A percentile compares a stretch with the other conserved stretches of the same genome.
Conservation (phyloP, 129 eudicot species). For the Lactuca sativa region DNA sequence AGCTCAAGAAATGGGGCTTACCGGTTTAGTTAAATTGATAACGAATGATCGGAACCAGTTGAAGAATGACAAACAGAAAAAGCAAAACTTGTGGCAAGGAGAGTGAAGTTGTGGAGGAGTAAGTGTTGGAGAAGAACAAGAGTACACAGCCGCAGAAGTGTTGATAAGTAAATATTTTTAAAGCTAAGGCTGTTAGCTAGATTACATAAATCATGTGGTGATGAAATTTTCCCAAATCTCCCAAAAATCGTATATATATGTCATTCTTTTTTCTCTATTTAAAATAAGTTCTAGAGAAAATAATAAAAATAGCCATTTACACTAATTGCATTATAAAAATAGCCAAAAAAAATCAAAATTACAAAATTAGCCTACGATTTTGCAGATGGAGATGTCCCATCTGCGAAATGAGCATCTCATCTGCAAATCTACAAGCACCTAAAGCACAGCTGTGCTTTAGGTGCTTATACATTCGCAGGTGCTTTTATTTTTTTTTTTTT, state of each 20-base stretch:
- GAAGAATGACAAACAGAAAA: neutral
- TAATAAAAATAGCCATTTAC: too few relatives aligned
- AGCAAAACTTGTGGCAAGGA: slow-evolving; percentile 6
- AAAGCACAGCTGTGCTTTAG: too few relatives aligned
- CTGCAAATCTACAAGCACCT: too few relatives aligned
- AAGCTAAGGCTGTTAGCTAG: slow-evolving; percentile 30
- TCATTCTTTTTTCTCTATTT: neutral
- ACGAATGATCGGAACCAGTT: slow-evolving; percentile 14
- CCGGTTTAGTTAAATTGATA: slow-evolving; percentile 29
- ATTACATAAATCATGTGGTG: slow-evolving; percentile 31
- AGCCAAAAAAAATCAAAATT: too few relatives aligned
- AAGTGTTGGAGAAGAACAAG: slow-evolving; percentile 14
- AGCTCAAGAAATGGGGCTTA: slow-evolving; percentile 24
- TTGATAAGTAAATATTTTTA: slow-evolving; percentile 24
- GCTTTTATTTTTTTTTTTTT: too few relatives aligned
- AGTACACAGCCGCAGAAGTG: slow-evolving; percentile 8
- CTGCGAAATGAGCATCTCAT: too few relatives aligned
- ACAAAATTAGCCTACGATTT: too few relatives aligned
- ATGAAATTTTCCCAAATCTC: slow-evolving; percentile 10
- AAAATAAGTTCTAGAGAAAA: too few relatives aligned
- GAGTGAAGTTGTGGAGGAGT: slow-evolving; percentile 10
- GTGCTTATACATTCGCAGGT: too few relatives aligned
- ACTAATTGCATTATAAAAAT: too few relatives aligned
- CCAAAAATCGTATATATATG: neutral
- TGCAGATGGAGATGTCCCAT: too few relatives aligned